Percentiles rank a stretch among this genome's conserved stretches.
Conservation (phyloP, 352 stramenopile genomes). For the Aphanomyces euteiches region DNA sequence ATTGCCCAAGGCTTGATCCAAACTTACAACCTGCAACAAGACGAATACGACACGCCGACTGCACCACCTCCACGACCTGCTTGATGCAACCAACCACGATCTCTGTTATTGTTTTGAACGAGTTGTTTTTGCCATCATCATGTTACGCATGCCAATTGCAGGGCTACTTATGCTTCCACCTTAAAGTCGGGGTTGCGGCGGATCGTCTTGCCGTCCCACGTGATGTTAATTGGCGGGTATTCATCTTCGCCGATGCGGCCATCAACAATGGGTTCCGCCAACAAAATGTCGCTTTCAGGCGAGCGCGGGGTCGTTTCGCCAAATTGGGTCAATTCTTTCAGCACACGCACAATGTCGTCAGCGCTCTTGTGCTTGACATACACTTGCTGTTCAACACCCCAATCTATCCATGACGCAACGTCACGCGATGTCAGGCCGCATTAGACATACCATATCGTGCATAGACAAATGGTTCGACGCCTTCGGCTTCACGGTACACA, state of each 20-base stretch:
- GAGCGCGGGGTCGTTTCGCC: conserved; percentile 74
- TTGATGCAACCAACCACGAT: not conserved
- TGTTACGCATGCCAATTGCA: too few species aligned
- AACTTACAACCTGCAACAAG: conserved; percentile 83
- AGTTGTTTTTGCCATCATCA: too few species aligned
- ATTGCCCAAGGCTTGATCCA: conserved; percentile 85
- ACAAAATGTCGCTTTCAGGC: conserved; percentile 74
- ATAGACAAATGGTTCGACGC: conserved; percentile 87
- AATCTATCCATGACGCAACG: conserved; percentile 41
- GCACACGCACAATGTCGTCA: conserved; percentile 68
- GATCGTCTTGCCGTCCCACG: conserved; percentile 74
- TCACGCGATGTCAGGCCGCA: not conserved
- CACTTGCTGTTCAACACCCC: conserved; percentile 80
- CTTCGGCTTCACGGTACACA: conserved; percentile 82
- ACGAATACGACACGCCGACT: conserved; percentile 41
- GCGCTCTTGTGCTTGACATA: conserved; percentile 79
- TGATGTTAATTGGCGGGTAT: conserved; percentile 80
- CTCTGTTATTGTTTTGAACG: too few species aligned
- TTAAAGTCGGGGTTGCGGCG: conserved; percentile 83
- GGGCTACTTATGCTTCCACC: conserved; percentile 58
- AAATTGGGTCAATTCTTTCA: conserved; percentile 74
- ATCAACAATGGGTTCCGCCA: conserved; percentile 73
- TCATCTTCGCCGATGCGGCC: conserved; percentile 57
- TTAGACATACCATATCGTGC: conserved; percentile 56
- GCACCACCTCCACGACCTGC: not conserved